Evolutionary conservation across 2,329 filamentous ascomycete genomes (phyloP).

Genomic region (Colletotrichum aenigma): DNA sequence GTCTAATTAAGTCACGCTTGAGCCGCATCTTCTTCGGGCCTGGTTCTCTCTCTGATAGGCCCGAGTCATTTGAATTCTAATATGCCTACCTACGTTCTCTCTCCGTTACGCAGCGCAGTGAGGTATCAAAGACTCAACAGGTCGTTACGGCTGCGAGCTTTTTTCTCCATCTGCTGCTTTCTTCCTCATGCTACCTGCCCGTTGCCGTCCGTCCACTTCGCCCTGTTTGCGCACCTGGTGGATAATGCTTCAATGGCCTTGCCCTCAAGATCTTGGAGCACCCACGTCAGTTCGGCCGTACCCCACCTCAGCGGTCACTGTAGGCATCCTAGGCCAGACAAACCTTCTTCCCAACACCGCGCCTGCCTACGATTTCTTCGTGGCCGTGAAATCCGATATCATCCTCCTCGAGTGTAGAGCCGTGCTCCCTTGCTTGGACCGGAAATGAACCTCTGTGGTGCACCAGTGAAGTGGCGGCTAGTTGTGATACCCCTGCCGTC

Average conservation of each 20-base stretch:
- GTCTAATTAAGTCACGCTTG: conserved; percentile 20
- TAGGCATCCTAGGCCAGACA: background rate
- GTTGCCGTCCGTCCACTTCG: background rate
- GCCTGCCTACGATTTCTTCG: background rate
- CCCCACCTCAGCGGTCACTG: conserved; percentile 6
- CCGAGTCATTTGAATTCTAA: conserved; percentile 22
- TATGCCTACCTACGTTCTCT: background rate
- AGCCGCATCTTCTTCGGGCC: conserved; percentile 21
- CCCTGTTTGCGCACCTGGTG: background rate
- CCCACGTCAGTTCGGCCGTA: background rate
- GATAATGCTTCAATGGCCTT: background rate
- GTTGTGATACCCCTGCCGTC: background rate
- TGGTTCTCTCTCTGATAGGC: conserved; percentile 20
- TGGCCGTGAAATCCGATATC: background rate
- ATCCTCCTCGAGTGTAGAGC: background rate
- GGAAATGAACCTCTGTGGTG: background rate
- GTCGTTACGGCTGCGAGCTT: background rate
- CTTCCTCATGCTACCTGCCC: background rate
- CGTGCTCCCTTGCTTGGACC: background rate
- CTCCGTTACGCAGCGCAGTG: background rate
- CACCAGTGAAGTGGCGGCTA: background rate
- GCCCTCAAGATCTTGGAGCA: conserved; percentile 5
- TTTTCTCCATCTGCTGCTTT: background rate
- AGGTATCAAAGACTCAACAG: background rate
- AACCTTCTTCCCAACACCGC: conserved; percentile 3